Evolutionary conservation across 2,329 filamentous ascomycete genomes (phyloP).

Genomic region (Hypoxylon sp.): DNA sequence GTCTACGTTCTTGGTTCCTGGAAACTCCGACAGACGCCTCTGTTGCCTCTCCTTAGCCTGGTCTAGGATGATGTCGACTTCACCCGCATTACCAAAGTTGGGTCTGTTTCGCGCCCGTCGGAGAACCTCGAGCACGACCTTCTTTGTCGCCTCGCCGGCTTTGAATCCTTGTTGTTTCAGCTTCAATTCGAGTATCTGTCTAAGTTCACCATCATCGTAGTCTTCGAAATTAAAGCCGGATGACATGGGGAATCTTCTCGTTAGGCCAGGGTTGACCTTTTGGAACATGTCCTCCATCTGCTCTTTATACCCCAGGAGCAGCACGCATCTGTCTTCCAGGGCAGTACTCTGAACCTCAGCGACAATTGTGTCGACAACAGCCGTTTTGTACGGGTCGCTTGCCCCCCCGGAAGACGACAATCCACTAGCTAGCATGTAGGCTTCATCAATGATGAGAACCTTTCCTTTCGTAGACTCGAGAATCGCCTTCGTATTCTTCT

Average conservation of each 20-base stretch:
- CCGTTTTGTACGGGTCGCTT: constrained; percentile 67
- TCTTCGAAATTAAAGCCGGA: constrained; percentile 79
- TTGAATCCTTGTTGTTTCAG: constrained; percentile 68
- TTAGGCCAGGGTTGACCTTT: constrained; percentile 79
- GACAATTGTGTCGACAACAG: constrained; percentile 81
- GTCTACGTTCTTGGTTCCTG: constrained; percentile 47
- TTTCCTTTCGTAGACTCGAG: constrained; percentile 77
- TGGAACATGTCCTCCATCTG: constrained; percentile 81
- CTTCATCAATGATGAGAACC: constrained; percentile 85
- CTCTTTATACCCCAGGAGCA: constrained; percentile 78
- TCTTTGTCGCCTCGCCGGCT: constrained; percentile 66
- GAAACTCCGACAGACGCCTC: constrained; percentile 53
- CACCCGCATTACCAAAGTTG: constrained; percentile 80
- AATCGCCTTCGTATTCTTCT: constrained; percentile 80
- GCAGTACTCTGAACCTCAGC: constrained; percentile 78
- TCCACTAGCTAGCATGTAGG: constrained; percentile 74
- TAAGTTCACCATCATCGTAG: constrained; percentile 72
- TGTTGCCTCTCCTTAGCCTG: constrained; percentile 68
- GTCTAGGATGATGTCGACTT: constrained; percentile 78
- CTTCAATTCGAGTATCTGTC: constrained; percentile 73
- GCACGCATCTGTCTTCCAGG: constrained; percentile 79
- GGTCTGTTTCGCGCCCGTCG: constrained; percentile 71
- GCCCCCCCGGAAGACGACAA: constrained; percentile 50
- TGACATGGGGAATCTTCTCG: constrained; percentile 74
- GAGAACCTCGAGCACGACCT: constrained; percentile 72